Evolutionary conservation across 2,329 filamentous ascomycete species (phyloP).

Genomic region (Fusarium pininemorale): DNA sequence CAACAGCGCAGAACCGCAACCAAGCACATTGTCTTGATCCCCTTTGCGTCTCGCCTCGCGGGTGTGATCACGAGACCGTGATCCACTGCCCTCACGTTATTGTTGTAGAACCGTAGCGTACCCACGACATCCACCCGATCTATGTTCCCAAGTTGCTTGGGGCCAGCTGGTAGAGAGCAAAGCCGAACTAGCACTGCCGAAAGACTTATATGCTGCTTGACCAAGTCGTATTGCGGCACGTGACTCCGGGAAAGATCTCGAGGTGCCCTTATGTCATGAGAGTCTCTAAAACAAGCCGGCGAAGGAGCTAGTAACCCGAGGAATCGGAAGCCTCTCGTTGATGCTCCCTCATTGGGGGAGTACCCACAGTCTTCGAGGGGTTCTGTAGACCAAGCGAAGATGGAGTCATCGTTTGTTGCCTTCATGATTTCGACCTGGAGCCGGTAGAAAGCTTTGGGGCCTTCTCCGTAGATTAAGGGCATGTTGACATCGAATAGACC

Average conservation of each 20-base stretch:
- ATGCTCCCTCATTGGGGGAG: neutral
- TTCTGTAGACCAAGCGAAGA: slow-evolving; percentile 16
- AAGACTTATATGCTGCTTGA: slow-evolving; percentile 1
- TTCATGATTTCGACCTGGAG: slow-evolving; percentile 23
- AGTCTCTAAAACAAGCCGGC: slow-evolving; percentile 4
- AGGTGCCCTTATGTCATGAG: neutral
- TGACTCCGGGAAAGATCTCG: neutral
- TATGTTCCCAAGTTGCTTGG: neutral
- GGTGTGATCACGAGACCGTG: slow-evolving; percentile 9
- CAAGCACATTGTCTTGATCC: slow-evolving; percentile 8
- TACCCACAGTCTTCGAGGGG: neutral
- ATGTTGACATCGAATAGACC: slow-evolving; percentile 18
- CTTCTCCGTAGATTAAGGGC: slow-evolving; percentile 16
- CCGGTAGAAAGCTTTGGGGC: slow-evolving; percentile 5
- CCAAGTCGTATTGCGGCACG: neutral
- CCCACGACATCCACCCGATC: slow-evolving; percentile 11
- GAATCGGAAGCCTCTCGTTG: neutral
- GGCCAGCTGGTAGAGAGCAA: neutral
- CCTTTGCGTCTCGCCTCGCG: neutral
- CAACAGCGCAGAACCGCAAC: slow-evolving; percentile 1
- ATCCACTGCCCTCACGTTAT: slow-evolving; percentile 2
- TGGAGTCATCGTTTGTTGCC: slow-evolving; percentile 5
- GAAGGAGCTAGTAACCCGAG: neutral
- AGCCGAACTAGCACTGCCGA: neutral
- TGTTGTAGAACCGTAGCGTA: neutral